These are phyloP conservation scores for Picea abies DNA, from an alignment of 83 land plant genomes.

Conservation along the genomic window DNA sequence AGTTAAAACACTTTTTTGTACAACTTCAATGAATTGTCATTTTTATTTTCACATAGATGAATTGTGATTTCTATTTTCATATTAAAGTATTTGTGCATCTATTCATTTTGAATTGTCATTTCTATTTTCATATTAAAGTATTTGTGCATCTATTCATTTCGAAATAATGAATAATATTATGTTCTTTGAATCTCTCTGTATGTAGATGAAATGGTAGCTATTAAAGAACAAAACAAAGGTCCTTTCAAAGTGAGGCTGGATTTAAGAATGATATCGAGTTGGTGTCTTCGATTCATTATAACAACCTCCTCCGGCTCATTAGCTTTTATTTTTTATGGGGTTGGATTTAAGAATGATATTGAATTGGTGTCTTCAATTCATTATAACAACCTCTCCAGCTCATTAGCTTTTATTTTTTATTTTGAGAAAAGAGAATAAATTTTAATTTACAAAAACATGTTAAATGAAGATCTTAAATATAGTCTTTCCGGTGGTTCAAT, in stretches of 20 bases:
- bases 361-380: constrained; percentile 77
- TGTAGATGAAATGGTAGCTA: constrained; percentile 52
- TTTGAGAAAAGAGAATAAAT: constrained; percentile 75
- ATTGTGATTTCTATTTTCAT: too few species aligned
- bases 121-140: too few species aligned
- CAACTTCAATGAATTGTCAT: too few species aligned
- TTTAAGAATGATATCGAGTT: constrained; percentile 77
- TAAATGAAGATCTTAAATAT: constrained; percentile 43
- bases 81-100: too few species aligned
- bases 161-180: background rate
- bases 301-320: constrained; percentile 67
- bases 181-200: constrained; percentile 16
- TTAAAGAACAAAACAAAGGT: constrained; percentile 68
- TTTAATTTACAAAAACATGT: constrained; percentile 64
- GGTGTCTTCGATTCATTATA: constrained; percentile 79
- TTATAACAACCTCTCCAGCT: constrained; percentile 78
- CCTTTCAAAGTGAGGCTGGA: constrained; percentile 62
- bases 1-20: background rate
- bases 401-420: constrained; percentile 51
- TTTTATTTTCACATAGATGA: too few species aligned
- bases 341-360: constrained; percentile 73
- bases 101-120: too few species aligned
- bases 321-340: constrained; percentile 50
- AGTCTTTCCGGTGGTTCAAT: constrained; percentile 63
- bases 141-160: too few species aligned